Base-by-base conservation (phyloP, 768 basidiomycete species). In the Boletellus sp. region DNA sequence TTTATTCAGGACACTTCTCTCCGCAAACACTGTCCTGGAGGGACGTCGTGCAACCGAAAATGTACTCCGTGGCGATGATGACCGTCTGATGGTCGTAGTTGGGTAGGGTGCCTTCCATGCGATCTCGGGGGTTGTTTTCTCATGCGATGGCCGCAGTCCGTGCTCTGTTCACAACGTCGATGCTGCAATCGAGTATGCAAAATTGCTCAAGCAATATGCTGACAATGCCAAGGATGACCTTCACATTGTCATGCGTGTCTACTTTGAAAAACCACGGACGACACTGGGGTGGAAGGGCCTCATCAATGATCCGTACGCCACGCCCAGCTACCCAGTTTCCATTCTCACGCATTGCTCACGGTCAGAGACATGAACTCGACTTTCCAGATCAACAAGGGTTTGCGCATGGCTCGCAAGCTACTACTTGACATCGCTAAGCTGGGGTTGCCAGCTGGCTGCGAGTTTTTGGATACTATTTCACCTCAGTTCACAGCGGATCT, bases 201-300 rank as follows among this genome's bases (percentile, higher is more conserved):
- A 78, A 47, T 76, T 85, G 43, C 77, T 98, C 39, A 80, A 78
- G 51, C 79, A 73, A 33, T 97, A 97, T 63, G 89, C 93, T 6
- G 85, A 93, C 33, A 69, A 70, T 11, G 83, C 88, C 39, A 83
- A 82, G 62, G 85, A 90, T 11, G 96, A 97, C 58, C 78, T 99
- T 28, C 79, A 87, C 69, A 96, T 99, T 61, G 77, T 98, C 58
- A 98, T 98, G 95, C 86, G 94, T 23, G 93, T 97, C 58, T 98
- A 99, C 76, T 99, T 98, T 64, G 95, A 98, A 62, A 98, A 98
- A 62, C 87, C 87, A 1, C 79, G 95, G 26, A 98, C 95, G 7
- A 97, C 95, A 0, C 87, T 98, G 42, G 96, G 96, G 23, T 99
- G 95, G 95, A 99, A 99, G 69, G 95, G 95, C 33, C 81, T 98